Evolutionary conservation across 2,329 filamentous ascomycete genomes (phyloP).

Genomic region (Aspergillus glaucus): DNA sequence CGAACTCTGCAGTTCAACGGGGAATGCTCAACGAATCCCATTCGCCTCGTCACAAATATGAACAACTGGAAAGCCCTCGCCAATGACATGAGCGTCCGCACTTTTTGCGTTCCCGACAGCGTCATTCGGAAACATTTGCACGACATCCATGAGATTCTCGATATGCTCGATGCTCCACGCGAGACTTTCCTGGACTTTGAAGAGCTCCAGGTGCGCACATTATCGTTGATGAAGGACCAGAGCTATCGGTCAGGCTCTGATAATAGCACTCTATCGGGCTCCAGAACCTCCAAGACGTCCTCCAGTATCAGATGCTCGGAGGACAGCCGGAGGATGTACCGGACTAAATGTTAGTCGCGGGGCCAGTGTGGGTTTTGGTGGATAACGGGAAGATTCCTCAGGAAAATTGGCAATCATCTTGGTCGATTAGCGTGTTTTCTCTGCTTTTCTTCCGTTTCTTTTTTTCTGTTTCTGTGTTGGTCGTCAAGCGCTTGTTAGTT

Average conservation of each 20-base stretch:
- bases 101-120: conserved; percentile 46
- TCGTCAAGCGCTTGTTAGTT: background rate
- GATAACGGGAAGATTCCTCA: background rate
- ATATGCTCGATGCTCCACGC: conserved; percentile 42
- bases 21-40: conserved; percentile 31
- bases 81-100: conserved; percentile 44
- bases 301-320: conserved; percentile 1
- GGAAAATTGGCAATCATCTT: background rate
- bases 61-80: conserved; percentile 44
- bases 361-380: background rate
- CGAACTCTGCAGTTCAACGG: conserved; percentile 43
- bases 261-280: conserved; percentile 2
- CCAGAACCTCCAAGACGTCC: background rate
- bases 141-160: conserved; percentile 44
- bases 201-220: conserved; percentile 28
- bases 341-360: background rate
- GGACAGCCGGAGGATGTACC: background rate
- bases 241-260: conserved; percentile 9
- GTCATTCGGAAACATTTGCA: conserved; percentile 45
- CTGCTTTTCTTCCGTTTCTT: background rate
- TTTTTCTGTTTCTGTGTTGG: background rate
- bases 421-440: background rate
- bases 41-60: conserved; percentile 42
- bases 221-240: conserved; percentile 28
- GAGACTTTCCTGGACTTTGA: conserved; percentile 35